phyloP scores from a whole-genome alignment of 768 basidiomycete genomes.

The Terana coerulea region DNA sequence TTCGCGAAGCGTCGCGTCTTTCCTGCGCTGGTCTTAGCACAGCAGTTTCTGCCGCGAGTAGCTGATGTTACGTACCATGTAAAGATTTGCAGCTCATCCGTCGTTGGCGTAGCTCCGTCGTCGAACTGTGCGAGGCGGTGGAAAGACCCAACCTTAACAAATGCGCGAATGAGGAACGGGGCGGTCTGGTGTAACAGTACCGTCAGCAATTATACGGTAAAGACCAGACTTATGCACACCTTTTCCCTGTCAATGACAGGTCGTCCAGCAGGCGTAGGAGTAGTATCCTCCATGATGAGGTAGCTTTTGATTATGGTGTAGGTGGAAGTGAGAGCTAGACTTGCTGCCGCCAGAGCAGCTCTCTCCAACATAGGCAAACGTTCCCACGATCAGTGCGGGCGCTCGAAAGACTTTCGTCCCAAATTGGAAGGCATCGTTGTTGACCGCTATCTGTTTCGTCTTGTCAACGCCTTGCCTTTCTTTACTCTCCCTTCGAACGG shows the following conservation, averaged over 20 bases:
- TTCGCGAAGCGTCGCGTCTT: conserved; percentile 78
- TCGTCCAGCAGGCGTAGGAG: conserved; percentile 37
- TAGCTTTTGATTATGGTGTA: neutral
- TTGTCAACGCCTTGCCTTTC: too few relatives aligned
- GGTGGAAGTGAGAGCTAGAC: neutral
- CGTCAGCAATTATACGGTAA: neutral
- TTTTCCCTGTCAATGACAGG: conserved; percentile 56
- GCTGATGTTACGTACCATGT: conserved; percentile 58
- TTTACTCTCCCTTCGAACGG: too few relatives aligned
- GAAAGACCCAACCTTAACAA: conserved; percentile 78
- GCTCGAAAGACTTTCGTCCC: neutral
- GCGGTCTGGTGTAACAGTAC: conserved; percentile 48
- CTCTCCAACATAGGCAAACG: neutral
- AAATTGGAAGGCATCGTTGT: neutral
- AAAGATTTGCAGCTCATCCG: conserved; percentile 80
- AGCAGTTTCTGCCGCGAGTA: too few relatives aligned
- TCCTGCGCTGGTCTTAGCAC: conserved; percentile 58
- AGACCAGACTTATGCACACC: conserved; percentile 25
- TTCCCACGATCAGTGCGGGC: neutral
- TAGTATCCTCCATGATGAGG: conserved; percentile 33
- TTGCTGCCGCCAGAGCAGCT: too few relatives aligned
- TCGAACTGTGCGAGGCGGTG: conserved; percentile 74
- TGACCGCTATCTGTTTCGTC: too few relatives aligned
- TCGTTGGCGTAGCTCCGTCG: conserved; percentile 69
- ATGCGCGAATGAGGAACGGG: conserved; percentile 79